Evolutionary conservation across 2,329 filamentous ascomycete species (phyloP).

Genomic region (Fusarium sp.): DNA sequence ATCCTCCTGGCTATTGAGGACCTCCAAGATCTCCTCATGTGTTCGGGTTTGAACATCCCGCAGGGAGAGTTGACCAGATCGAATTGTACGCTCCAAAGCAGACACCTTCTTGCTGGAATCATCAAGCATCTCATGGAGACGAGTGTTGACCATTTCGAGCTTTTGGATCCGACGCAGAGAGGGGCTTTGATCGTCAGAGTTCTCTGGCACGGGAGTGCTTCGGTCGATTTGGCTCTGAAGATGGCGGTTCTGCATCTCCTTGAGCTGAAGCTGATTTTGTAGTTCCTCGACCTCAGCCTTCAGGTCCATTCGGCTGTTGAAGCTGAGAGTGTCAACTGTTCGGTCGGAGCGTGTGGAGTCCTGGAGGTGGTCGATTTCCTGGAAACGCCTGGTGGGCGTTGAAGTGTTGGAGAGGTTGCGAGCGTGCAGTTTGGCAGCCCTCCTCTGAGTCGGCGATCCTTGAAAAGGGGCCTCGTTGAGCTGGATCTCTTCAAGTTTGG

Average conservation of each 20-base stretch:
- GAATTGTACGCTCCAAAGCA: slow-evolving; percentile 84
- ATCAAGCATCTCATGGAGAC: slow-evolving; percentile 92
- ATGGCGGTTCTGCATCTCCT: slow-evolving; percentile 94
- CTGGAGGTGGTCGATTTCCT: slow-evolving; percentile 65
- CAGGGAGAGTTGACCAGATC: slow-evolving; percentile 85
- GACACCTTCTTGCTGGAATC: slow-evolving; percentile 94
- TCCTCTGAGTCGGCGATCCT: slow-evolving; percentile 77
- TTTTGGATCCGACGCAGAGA: slow-evolving; percentile 85
- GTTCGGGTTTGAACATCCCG: slow-evolving; percentile 93
- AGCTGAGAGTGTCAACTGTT: slow-evolving; percentile 80
- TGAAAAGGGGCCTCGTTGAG: slow-evolving; percentile 79
- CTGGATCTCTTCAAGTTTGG: slow-evolving; percentile 87
- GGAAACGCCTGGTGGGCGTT: slow-evolving; percentile 78
- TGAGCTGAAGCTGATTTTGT: slow-evolving; percentile 92
- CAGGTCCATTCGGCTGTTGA: slow-evolving; percentile 89
- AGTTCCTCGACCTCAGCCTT: slow-evolving; percentile 90
- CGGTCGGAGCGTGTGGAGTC: slow-evolving; percentile 87
- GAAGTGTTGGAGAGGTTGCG: slow-evolving; percentile 76
- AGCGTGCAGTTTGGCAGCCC: slow-evolving; percentile 62
- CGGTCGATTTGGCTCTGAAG: slow-evolving; percentile 87
- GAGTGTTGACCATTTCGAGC: slow-evolving; percentile 89
- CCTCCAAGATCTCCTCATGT: slow-evolving; percentile 91
- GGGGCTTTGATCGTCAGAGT: slow-evolving; percentile 79
- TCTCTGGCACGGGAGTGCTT: slow-evolving; percentile 68
- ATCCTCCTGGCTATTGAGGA: slow-evolving; percentile 92